Evolutionary conservation across 352 stramenopile genomes (phyloP).

Genomic region (Lagenidium giganteum): DNA sequence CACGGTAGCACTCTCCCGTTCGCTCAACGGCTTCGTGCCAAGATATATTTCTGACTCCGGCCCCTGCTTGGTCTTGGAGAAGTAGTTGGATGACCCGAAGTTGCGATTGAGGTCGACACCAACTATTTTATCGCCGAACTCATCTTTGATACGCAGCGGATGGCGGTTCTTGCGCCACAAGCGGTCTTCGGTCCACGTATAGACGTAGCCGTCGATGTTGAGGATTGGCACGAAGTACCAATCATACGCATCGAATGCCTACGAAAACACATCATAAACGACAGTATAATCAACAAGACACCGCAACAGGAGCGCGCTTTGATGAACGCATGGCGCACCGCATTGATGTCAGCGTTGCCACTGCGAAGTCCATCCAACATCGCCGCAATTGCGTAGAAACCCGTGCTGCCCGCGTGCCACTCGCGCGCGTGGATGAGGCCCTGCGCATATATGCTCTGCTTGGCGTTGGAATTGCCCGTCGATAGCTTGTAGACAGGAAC

Average conservation of each 20-base stretch:
- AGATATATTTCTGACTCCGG: constrained; percentile 19
- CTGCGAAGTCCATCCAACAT: constrained; percentile 16
- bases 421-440: constrained; percentile 22
- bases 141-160: constrained; percentile 17
- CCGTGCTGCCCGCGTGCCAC: constrained; percentile 8
- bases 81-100: constrained; percentile 14
- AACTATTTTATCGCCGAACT: constrained; percentile 6
- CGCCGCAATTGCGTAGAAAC: constrained; percentile 8
- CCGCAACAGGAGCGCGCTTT: not conserved
- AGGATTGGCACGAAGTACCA: constrained; percentile 26
- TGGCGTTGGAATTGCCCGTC: not conserved
- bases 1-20: constrained; percentile 20
- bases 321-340: not conserved
- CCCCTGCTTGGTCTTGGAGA: constrained; percentile 3
- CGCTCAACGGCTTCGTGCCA: constrained; percentile 10
- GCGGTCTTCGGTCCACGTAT: constrained; percentile 18
- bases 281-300: not conserved
- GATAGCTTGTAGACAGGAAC: constrained; percentile 26
- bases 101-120: constrained; percentile 31
- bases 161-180: constrained; percentile 30
- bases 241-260: constrained; percentile 17
- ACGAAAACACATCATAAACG: too few relatives aligned
- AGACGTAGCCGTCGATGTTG: constrained; percentile 29
- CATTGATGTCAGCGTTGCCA: constrained; percentile 6
- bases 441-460: constrained; percentile 14